These are phyloP conservation scores for Ramaria sp. DNA, from an alignment of 768 basidiomycete genomes.

Conservation along the genomic window DNA sequence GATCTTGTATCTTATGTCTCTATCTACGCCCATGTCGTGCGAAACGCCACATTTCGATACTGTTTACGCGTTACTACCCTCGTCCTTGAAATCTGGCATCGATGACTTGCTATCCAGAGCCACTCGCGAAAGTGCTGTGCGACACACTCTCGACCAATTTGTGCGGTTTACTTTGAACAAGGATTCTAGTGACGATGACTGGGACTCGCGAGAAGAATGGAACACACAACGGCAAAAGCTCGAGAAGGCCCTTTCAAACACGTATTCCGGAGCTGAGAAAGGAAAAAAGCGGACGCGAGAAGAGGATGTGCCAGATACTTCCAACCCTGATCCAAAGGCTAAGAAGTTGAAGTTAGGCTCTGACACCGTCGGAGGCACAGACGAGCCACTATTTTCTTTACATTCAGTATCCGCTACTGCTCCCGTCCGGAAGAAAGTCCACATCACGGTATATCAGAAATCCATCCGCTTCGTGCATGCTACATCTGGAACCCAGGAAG, in stretches of 20 bases:
- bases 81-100: neutral
- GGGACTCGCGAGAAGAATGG: conserved; percentile 15
- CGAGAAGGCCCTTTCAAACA: conserved; percentile 15
- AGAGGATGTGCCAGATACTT: conserved; percentile 14
- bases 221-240: conserved; percentile 15
- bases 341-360: conserved; percentile 11
- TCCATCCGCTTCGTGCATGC: conserved; percentile 45
- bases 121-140: conserved; percentile 3
- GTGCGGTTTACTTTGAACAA: conserved; percentile 22
- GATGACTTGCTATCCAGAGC: conserved; percentile 2
- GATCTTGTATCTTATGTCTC: no score
- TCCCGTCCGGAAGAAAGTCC: conserved; percentile 66
- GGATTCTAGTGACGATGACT: conserved; percentile 15
- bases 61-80: conserved; percentile 1
- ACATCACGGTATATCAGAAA: conserved; percentile 43
- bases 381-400: conserved; percentile 43
- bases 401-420: conserved; percentile 59
- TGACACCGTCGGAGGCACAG: conserved; percentile 19
- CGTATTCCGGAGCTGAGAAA: conserved; percentile 6
- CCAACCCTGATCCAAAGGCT: conserved; percentile 4
- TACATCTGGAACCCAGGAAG: conserved; percentile 35
- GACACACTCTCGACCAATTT: conserved; percentile 18
- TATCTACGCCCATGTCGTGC: neutral
- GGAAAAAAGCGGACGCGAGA: conserved; percentile 19
- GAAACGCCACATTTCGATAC: conserved; percentile 5